Evolutionary conservation across 352 stramenopile genomes (phyloP).

Genomic region (Phytophthora vignae): DNA sequence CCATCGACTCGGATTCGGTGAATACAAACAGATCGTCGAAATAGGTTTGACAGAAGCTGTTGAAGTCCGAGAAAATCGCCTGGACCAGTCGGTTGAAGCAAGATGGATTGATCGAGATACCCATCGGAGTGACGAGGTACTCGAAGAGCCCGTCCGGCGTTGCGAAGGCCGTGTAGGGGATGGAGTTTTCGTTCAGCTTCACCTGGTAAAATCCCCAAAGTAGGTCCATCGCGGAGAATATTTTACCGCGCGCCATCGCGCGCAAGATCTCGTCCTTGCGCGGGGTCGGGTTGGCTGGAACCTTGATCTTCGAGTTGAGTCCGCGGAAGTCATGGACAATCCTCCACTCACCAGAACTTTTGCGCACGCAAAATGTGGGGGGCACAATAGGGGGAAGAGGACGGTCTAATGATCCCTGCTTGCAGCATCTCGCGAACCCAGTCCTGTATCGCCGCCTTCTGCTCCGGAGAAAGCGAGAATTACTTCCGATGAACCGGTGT

Average conservation of each 20-base stretch:
- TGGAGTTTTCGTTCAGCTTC: too few relatives aligned
- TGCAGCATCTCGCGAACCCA: conserved; percentile 14
- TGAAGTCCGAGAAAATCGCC: background rate
- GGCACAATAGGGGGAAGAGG: too few relatives aligned
- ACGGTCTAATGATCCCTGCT: conserved; percentile 7
- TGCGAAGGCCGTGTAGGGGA: too few relatives aligned
- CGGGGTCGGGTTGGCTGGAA: conserved; percentile 12
- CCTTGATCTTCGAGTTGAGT: background rate
- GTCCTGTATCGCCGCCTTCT: conserved; percentile 3
- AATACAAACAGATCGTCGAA: background rate
- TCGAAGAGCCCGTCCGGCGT: too few relatives aligned
- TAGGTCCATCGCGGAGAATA: conserved; percentile 12
- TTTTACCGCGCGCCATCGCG: background rate
- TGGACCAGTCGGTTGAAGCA: background rate
- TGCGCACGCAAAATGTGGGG: background rate
- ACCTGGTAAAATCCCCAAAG: too few relatives aligned
- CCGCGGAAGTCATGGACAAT: conserved; percentile 21
- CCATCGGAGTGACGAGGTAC: background rate
- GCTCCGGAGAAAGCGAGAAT: conserved; percentile 7
- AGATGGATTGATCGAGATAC: background rate
- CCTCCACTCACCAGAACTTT: conserved; percentile 6
- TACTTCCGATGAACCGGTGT: conserved; percentile 13
- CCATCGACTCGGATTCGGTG: background rate
- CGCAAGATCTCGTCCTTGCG: conserved; percentile 16
- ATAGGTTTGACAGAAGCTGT: background rate